A percentile compares a stretch with the other conserved stretches of the same genome.
These are phyloP conservation scores for Grosmannia huntii DNA, from an alignment of 2,329 filamentous ascomycete species.

Conservation along the genomic window DNA sequence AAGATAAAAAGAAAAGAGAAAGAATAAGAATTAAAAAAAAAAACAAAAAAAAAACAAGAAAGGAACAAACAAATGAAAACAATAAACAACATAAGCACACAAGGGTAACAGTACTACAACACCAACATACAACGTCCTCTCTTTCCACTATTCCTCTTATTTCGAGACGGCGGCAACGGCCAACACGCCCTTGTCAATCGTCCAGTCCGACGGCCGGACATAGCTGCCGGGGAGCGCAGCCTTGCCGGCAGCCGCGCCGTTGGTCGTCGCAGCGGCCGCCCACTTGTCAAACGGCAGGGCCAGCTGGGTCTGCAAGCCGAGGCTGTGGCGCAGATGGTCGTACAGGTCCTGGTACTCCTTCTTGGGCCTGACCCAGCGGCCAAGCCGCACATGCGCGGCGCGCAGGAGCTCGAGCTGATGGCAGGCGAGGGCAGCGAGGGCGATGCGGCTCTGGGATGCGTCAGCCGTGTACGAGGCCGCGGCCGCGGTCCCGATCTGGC, in stretches of 20 bases:
- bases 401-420: slow-evolving; percentile 13
- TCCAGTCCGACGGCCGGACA: not conserved
- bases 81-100: no score
- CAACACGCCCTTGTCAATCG: not conserved
- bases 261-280: not conserved
- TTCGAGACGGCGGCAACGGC: no score
- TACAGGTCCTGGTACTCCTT: slow-evolving; percentile 14
- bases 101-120: no score
- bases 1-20: no score
- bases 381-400: slow-evolving; percentile 10
- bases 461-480: not conserved
- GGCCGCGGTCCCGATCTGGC: slow-evolving; percentile 13
- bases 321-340: slow-evolving; percentile 8
- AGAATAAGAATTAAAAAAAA: no score
- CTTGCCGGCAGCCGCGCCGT: not conserved
- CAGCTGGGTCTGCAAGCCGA: slow-evolving; percentile 8
- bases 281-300: slow-evolving; percentile 13
- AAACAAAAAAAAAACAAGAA: no score
- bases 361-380: slow-evolving; percentile 14
- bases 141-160: no score
- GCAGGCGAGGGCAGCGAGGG: slow-evolving; percentile 11
- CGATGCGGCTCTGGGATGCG: slow-evolving; percentile 4
- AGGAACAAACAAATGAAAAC: no score
- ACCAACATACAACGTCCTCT: no score
- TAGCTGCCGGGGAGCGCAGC: not conserved